A percentile compares a stretch with the other conserved stretches of the same genome.
Evolutionary conservation across 192 early-diverging fungal genomes (phyloP).

Genomic region (Mortierella alpina): DNA sequence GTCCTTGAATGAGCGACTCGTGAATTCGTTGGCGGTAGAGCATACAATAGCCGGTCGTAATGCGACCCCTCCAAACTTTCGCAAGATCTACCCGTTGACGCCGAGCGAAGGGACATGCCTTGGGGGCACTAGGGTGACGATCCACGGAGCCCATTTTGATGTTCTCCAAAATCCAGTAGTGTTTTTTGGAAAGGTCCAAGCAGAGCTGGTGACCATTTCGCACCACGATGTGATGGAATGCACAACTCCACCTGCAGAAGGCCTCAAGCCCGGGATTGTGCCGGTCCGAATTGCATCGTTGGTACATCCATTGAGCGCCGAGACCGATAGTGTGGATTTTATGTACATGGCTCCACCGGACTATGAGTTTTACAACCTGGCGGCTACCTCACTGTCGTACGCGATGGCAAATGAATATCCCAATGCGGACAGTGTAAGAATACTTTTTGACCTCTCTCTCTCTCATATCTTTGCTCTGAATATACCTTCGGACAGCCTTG

Average conservation of each 20-base stretch:
- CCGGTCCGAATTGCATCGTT: slow-evolving; percentile 28
- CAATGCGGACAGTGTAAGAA: slow-evolving; percentile 25
- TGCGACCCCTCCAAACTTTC: slow-evolving; percentile 17
- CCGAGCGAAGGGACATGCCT: slow-evolving; percentile 44
- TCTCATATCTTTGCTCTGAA: neutral
- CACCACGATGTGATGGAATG: slow-evolving; percentile 53
- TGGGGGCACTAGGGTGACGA: slow-evolving; percentile 41
- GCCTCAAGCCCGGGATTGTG: slow-evolving; percentile 41
- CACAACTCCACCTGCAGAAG: slow-evolving; percentile 41
- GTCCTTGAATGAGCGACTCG: slow-evolving; percentile 31
- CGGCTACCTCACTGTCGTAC: slow-evolving; percentile 36
- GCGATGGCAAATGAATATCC: slow-evolving; percentile 48
- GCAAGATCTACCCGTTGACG: slow-evolving; percentile 40
- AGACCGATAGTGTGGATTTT: slow-evolving; percentile 33
- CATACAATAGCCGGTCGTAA: neutral
- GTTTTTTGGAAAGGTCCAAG: slow-evolving; percentile 36
- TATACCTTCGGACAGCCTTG: neutral
- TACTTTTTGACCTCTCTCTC: neutral
- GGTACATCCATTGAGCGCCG: slow-evolving; percentile 8
- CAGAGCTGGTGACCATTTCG: slow-evolving; percentile 37
- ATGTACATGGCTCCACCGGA: slow-evolving; percentile 45
- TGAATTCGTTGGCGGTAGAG: slow-evolving; percentile 21
- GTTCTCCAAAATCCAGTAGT: slow-evolving; percentile 38
- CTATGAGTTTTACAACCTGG: slow-evolving; percentile 43
- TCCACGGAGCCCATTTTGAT: slow-evolving; percentile 47